These are phyloP conservation scores for Allium cepa DNA, from an alignment of 106 monocot genomes.

Conservation along the genomic window DNA sequence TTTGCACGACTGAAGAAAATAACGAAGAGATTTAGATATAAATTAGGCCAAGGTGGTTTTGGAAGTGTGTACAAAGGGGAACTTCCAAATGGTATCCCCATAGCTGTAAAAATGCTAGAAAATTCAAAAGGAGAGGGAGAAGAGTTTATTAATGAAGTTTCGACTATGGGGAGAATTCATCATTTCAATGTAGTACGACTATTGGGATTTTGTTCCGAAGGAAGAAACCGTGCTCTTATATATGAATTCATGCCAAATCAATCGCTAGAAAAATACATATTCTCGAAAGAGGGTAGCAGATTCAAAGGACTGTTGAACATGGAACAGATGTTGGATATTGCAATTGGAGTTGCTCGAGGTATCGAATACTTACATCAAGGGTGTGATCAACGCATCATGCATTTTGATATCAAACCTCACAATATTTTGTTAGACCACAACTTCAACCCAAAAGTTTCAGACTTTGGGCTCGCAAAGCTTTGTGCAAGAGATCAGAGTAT, in stretches of 20 bases:
- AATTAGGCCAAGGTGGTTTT: slow-evolving; percentile 38
- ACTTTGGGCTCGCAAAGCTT: slow-evolving; percentile 36
- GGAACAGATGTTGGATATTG: slow-evolving; percentile 22
- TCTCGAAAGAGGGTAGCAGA: slow-evolving; percentile 2
- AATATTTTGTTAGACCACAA: slow-evolving; percentile 34
- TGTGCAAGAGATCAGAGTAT: slow-evolving; percentile 27
- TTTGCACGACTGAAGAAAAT: slow-evolving; percentile 28
- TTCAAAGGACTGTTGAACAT: neutral
- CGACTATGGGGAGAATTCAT: slow-evolving; percentile 34
- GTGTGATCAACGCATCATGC: slow-evolving; percentile 41
- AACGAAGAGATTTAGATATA: slow-evolving; percentile 26
- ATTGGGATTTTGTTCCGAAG: slow-evolving; percentile 43
- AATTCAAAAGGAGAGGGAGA: slow-evolving; percentile 23
- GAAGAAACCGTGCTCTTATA: slow-evolving; percentile 20
- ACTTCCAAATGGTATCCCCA: slow-evolving; percentile 25
- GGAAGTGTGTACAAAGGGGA: slow-evolving; percentile 35
- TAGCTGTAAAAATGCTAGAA: slow-evolving; percentile 35
- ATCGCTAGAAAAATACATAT: slow-evolving; percentile 43
- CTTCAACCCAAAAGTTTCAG: slow-evolving; percentile 29
- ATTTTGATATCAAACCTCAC: slow-evolving; percentile 53
- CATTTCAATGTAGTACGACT: slow-evolving; percentile 46
- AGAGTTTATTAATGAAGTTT: slow-evolving; percentile 52
- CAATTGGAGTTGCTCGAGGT: slow-evolving; percentile 26
- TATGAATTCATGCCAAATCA: slow-evolving; percentile 51
- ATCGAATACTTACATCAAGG: slow-evolving; percentile 41